phyloP scores from a whole-genome alignment of 1,284 basidiomycete genomes.

The Sanghuangporus baumii region DNA sequence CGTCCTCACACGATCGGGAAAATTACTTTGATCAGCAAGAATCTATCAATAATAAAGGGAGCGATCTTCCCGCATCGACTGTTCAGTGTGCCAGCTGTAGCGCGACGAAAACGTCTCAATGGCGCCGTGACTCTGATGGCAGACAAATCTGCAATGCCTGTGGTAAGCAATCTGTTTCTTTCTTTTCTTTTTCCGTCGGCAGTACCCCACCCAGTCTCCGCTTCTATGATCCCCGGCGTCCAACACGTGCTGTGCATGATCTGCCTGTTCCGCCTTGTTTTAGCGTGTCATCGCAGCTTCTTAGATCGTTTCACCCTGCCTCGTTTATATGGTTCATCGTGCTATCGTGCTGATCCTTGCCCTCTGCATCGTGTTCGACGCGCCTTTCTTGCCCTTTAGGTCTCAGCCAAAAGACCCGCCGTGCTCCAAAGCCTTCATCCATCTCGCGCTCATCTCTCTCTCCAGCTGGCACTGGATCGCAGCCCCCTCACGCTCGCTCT shows the following conservation, averaged over 20 bases:
- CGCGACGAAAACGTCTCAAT: constrained; percentile 71
- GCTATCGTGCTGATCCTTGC: constrained; percentile 17
- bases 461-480: constrained; percentile 31
- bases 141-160: constrained; percentile 83
- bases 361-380: constrained; percentile 22
- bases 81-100: constrained; percentile 60
- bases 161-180: constrained; percentile 49
- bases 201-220: constrained; percentile 23
- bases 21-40: constrained; percentile 28
- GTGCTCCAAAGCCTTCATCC: constrained; percentile 48
- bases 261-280: constrained; percentile 9
- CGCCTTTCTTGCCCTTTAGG: constrained; percentile 34
- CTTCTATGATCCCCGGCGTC: constrained; percentile 25
- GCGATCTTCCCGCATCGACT: constrained; percentile 4
- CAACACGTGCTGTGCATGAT: constrained; percentile 24
- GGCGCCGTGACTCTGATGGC: constrained; percentile 76
- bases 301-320: constrained; percentile 10
- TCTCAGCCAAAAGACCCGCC: constrained; percentile 64
- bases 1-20: constrained; percentile 1
- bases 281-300: constrained; percentile 7
- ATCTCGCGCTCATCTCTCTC: constrained; percentile 36
- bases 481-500: constrained; percentile 19
- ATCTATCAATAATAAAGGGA: constrained; percentile 19
- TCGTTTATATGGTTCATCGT: constrained; percentile 20
- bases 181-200: constrained; percentile 21